phyloP scores from a whole-genome alignment of 139 green algal genomes.

The Micromonas pusilla region DNA sequence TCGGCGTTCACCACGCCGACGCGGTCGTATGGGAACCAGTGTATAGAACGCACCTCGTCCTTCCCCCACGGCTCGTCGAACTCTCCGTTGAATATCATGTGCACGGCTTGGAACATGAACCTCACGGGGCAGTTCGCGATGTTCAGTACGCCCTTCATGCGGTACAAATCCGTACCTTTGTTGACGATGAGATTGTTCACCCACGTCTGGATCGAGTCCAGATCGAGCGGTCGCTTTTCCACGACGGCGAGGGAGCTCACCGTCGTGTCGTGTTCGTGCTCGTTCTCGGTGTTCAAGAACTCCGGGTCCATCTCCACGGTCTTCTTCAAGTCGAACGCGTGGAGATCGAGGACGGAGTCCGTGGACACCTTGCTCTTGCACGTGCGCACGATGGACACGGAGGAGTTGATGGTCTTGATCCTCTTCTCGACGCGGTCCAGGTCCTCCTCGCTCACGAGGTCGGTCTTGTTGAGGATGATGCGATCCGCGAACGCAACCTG shows the following conservation, averaged over 20 bases:
- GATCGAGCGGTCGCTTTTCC: constrained; percentile 48
- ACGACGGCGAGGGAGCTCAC: constrained; percentile 54
- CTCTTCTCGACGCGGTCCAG: constrained; percentile 39
- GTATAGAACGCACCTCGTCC: no score
- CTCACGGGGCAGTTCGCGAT: constrained; percentile 61
- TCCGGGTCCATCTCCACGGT: constrained; percentile 54
- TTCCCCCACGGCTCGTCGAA: constrained; percentile 56
- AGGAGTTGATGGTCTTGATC: constrained; percentile 29
- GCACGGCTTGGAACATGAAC: constrained; percentile 76
- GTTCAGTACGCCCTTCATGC: constrained; percentile 63
- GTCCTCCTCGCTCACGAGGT: constrained; percentile 47
- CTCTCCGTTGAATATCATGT: constrained; percentile 72
- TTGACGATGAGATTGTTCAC: constrained; percentile 52
- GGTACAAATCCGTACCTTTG: constrained; percentile 71
- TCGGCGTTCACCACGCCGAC: no score
- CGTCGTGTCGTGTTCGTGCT: constrained; percentile 64
- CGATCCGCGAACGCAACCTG: constrained; percentile 76
- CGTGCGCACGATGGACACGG: constrained; percentile 42
- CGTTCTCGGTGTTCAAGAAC: constrained; percentile 46
- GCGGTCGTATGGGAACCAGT: no score
- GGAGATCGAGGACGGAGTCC: constrained; percentile 41
- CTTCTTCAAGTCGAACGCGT: constrained; percentile 51
- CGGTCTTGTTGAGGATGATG: constrained; percentile 81
- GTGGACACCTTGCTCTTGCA: constrained; percentile 44
- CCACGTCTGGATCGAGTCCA: constrained; percentile 61